Evolutionary conservation across 371 early-diverging fungal genomes (phyloP).

Genomic region (Zychaea mexicana): DNA sequence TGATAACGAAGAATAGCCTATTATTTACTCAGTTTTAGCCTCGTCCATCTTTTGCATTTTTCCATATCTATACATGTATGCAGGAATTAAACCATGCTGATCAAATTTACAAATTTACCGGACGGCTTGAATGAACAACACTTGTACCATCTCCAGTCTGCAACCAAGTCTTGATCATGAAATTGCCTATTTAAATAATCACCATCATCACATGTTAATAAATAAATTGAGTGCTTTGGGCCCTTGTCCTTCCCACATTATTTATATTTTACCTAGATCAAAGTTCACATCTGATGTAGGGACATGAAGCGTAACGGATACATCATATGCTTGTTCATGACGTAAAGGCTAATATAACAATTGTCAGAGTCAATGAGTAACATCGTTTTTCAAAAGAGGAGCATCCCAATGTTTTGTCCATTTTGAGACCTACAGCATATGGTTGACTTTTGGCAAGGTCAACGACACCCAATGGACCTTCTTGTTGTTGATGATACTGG

Average conservation of each 20-base stretch:
- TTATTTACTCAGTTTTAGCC: neutral
- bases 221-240: neutral
- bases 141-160: slow-evolving; percentile 50
- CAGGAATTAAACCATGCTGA: no score
- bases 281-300: slow-evolving; percentile 84
- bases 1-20: slow-evolving; percentile 78
- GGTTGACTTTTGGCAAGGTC: slow-evolving; percentile 22
- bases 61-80: no score
- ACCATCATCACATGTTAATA: neutral
- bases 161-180: slow-evolving; percentile 81
- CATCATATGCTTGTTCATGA: slow-evolving; percentile 52
- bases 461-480: slow-evolving; percentile 23
- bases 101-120: no score
- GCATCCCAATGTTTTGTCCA: no score
- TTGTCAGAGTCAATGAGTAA: no score
- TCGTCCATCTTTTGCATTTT: neutral
- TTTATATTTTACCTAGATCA: slow-evolving; percentile 48
- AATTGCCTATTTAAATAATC: slow-evolving; percentile 53
- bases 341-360: slow-evolving; percentile 17
- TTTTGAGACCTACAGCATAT: slow-evolving; percentile 21
- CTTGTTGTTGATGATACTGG: slow-evolving; percentile 31
- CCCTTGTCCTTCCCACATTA: neutral
- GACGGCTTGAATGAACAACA: slow-evolving; percentile 62
- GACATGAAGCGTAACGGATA: slow-evolving; percentile 74
- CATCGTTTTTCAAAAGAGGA: no score